Percentiles rank a stretch among this genome's conserved stretches.
Evolutionary conservation across 108 stramenopile species (phyloP).

Genomic region (Poteriospumella lacustris): DNA sequence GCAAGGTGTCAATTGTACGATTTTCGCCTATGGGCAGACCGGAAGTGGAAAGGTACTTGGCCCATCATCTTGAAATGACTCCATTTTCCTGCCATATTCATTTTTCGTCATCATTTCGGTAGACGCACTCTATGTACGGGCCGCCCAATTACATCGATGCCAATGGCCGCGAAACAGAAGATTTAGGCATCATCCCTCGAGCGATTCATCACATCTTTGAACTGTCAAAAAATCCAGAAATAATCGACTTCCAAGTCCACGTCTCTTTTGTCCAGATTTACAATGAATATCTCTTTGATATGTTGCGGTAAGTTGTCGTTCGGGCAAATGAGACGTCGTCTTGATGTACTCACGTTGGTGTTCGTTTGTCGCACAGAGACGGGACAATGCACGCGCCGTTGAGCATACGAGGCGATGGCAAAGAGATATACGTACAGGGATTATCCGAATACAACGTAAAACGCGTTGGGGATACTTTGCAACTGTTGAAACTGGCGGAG

Average conservation of each 20-base stretch:
- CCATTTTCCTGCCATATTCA: not conserved
- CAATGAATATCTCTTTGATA: conserved; percentile 61
- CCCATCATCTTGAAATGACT: not conserved
- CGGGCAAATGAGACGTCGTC: not conserved
- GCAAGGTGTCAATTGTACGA: conserved; percentile 51
- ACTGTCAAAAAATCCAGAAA: not conserved
- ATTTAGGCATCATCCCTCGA: conserved; percentile 55
- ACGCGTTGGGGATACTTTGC: conserved; percentile 64
- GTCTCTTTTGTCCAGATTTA: conserved; percentile 84
- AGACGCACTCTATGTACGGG: conserved; percentile 60
- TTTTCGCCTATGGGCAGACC: conserved; percentile 59
- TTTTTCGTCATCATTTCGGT: not conserved
- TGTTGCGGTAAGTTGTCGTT: not conserved
- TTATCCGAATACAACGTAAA: conserved; percentile 69
- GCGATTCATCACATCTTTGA: conserved; percentile 39
- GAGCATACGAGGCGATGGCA: conserved; percentile 29
- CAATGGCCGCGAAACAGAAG: conserved; percentile 38
- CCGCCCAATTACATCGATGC: conserved; percentile 17
- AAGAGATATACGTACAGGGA: conserved; percentile 77
- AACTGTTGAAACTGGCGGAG: conserved; percentile 70
- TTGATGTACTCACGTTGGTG: not conserved
- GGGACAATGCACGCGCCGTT: not conserved
- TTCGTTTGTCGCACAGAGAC: conserved; percentile 19
- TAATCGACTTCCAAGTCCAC: conserved; percentile 51
- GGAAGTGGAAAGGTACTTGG: conserved; percentile 43